These are phyloP conservation scores for Babesia ovata DNA, from an alignment of 169 alveolate genomes.

Conservation along the genomic window DNA sequence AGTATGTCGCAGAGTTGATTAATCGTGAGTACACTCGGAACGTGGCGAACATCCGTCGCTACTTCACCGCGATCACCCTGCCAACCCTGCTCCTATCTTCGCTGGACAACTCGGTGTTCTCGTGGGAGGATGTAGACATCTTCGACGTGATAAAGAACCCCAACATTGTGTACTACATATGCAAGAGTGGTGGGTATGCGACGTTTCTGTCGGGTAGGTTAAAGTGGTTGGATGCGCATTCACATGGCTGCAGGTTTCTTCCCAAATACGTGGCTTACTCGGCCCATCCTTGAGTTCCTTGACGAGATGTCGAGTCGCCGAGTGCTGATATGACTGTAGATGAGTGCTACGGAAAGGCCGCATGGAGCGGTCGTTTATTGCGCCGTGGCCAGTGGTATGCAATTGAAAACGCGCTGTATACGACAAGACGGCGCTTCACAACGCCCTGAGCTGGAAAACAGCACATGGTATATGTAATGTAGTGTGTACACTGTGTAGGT, in stretches of 20 bases:
- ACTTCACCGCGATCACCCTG: constrained; percentile 23
- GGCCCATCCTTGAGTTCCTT: constrained; percentile 55
- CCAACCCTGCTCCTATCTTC: constrained; percentile 62
- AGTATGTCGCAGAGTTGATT: constrained; percentile 41
- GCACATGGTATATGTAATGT: too few relatives aligned
- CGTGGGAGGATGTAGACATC: constrained; percentile 53
- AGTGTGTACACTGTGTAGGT: too few relatives aligned
- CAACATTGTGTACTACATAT: constrained; percentile 56
- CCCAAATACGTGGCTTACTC: constrained; percentile 56
- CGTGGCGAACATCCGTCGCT: constrained; percentile 29
- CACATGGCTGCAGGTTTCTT: constrained; percentile 9
- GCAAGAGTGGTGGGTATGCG: constrained; percentile 61
- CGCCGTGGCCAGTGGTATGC: too few relatives aligned
- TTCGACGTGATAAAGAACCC: constrained; percentile 67
- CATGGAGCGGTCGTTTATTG: background rate
- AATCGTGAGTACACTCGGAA: constrained; percentile 56
- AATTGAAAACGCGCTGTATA: too few relatives aligned
- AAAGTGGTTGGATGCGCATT: too few relatives aligned
- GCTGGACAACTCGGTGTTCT: constrained; percentile 50
- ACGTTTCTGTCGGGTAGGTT: constrained; percentile 62
- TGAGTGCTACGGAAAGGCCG: background rate
- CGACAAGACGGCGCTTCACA: too few relatives aligned
- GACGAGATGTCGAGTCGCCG: constrained; percentile 63
- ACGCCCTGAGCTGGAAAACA: too few relatives aligned
- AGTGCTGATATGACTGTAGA: constrained; percentile 5